These are phyloP conservation scores for Trametes pubescens DNA, from an alignment of 1,284 basidiomycete genomes.

Conservation along the genomic window DNA sequence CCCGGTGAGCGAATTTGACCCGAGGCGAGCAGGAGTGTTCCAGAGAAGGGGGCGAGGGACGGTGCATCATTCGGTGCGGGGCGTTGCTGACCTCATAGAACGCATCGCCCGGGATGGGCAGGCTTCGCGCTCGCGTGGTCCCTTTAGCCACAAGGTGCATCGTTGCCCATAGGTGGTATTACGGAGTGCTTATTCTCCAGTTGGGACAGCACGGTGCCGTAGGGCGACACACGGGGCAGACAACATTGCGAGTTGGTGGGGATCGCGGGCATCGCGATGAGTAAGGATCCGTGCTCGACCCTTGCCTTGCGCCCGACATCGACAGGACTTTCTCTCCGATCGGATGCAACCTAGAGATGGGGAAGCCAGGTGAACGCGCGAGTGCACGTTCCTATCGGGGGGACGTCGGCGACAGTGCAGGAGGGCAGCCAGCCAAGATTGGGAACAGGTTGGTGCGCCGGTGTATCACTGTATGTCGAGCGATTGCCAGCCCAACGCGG, in stretches of 20 bases:
- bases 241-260: not conserved
- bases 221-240: not conserved
- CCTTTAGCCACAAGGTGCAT: slow-evolving; percentile 21
- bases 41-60: not conserved
- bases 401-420: slow-evolving; percentile 17
- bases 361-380: slow-evolving; percentile 6
- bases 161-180: not conserved
- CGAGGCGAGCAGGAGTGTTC: slow-evolving; percentile 4
- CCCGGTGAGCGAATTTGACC: slow-evolving; percentile 2
- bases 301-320: not conserved
- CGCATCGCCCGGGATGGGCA: slow-evolving; percentile 5
- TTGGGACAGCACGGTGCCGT: not conserved
- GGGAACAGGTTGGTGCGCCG: slow-evolving; percentile 5
- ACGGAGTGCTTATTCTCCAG: slow-evolving; percentile 1
- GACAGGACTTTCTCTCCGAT: not conserved
- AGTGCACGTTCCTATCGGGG: slow-evolving; percentile 20
- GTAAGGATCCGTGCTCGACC: not conserved
- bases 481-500: slow-evolving; percentile 13
- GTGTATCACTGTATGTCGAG: slow-evolving; percentile 4
- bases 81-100: slow-evolving; percentile 7
- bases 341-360: not conserved
- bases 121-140: slow-evolving; percentile 8
- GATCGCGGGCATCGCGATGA: not conserved
- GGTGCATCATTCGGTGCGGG: slow-evolving; percentile 5
- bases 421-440: slow-evolving; percentile 15